Evolutionary conservation across 441 rosid genomes (phyloP), one percentile per base, ranked within the genome.

Genomic region (Jatropha multifida): DNA sequence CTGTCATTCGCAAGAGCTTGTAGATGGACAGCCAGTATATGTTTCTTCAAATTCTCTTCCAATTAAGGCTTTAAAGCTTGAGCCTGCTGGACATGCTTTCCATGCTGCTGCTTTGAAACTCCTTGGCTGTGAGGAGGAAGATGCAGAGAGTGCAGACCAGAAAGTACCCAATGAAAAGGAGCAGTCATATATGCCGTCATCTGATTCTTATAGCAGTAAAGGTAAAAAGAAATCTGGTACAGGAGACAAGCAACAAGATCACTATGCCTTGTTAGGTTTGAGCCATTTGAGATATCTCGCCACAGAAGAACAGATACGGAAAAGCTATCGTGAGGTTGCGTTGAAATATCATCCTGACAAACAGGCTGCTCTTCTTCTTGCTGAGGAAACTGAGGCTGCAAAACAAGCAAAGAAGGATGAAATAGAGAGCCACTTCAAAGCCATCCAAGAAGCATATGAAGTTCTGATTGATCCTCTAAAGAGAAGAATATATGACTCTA

Each of bases 391-490:
- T 4, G 98, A 96, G 83, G 94, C 90, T 74, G 97, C 97, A 64
- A 96, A 93, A 81, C 93, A 90, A 82, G 90, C 89, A 1, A 93
- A 90, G 75, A 96, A 92, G 90, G 95, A 92, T 49, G 97, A 93
- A 81, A 96, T 96, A 5, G 99, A 96, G 78, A 84, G 81, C 81
- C 95, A 81, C 78, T 96, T 96, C 76, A 96, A 92, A 83, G 77
- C 94, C 38, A 88, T 96, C 80, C 99, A 96, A 83, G 98, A 90
- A 83, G 96, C 99, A 2, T 93, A 93, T 80, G 98, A 93, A 82
- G 88, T 89, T 71, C 78, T 96, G 80, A 96, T 85, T n/a, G 99
- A 96, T 82, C 97, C 99, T 26, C 62, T 88, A 26, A 93, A 82
- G 88, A 88, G 99, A 83, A 89, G 99, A 78, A 84, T 93, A 44